Conservation (phyloP, 345 rosid species). For the Hibiscus mutabilis region DNA sequence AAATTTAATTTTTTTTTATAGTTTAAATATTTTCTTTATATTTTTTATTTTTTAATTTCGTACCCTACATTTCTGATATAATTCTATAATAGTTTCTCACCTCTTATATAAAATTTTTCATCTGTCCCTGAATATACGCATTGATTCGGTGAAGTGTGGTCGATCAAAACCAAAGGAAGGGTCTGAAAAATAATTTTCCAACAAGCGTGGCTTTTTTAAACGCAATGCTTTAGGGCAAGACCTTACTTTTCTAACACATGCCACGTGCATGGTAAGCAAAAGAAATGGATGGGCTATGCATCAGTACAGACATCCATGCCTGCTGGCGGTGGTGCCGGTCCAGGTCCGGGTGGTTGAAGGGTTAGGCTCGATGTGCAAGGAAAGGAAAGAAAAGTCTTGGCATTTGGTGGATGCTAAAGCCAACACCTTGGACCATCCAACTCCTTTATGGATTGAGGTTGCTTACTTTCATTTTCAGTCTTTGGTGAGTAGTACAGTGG, state of each 20-base stretch:
- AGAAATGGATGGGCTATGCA: background rate
- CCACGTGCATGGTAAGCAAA: conserved; percentile 22
- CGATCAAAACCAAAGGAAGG: background rate
- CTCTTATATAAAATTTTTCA: too few relatives aligned
- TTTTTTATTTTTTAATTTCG: too few relatives aligned
- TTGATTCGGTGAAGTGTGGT: too few relatives aligned
- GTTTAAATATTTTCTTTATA: too few relatives aligned
- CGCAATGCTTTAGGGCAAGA: background rate
- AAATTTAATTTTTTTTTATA: too few relatives aligned
- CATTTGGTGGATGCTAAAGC: background rate
- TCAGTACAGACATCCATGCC: background rate
- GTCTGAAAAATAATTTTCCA: background rate
- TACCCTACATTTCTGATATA: too few relatives aligned
- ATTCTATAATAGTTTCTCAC: too few relatives aligned
- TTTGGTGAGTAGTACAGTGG: too few relatives aligned
- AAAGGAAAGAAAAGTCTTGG: background rate
- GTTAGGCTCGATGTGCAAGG: too few relatives aligned
- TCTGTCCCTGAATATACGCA: too few relatives aligned
- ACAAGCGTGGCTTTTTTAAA: background rate
- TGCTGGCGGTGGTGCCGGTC: conserved; percentile 2
- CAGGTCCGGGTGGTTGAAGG: background rate
- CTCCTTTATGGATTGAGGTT: too few relatives aligned
- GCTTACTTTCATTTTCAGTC: background rate
- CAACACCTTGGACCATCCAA: background rate
- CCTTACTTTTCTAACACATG: conserved; percentile 9